Conservation (phyloP, 805 yeast species). For the Komagataella mondaviorum region DNA sequence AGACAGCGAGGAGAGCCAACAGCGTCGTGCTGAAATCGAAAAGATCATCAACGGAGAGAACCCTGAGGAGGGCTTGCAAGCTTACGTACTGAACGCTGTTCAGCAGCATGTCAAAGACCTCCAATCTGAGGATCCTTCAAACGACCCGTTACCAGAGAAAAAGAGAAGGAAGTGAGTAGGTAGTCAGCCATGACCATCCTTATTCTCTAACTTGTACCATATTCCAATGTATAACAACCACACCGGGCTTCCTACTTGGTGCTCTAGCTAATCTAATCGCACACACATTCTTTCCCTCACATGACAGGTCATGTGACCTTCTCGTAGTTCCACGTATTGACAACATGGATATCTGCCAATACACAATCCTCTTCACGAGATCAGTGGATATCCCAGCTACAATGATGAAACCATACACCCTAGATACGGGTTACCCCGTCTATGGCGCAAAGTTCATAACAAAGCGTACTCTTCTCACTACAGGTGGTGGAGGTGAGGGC, state of each 20-base stretch:
- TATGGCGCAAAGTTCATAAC: conserved; percentile 65
- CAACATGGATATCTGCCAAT: background rate
- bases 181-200: background rate
- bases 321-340: background rate
- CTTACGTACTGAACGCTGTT: conserved; percentile 53
- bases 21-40: conserved; percentile 50
- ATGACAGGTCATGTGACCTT: background rate
- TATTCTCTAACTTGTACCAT: background rate
- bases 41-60: conserved; percentile 61
- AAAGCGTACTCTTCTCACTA: conserved; percentile 46
- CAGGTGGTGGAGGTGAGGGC: conserved; percentile 97
- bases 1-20: conserved; percentile 33
- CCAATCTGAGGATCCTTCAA: background rate
- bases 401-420: background rate
- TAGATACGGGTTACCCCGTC: conserved; percentile 51
- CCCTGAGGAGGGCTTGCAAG: conserved; percentile 66
- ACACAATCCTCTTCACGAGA: background rate
- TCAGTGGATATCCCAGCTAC: background rate
- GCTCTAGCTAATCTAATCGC: background rate
- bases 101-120: conserved; percentile 22
- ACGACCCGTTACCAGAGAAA: background rate
- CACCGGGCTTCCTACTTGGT: background rate
- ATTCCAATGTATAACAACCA: background rate
- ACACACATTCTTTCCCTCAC: background rate
- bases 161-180: background rate